These are phyloP conservation scores for Kodamaea fungicola DNA, from an alignment of 1,139 yeast species.

Conservation along the genomic window DNA sequence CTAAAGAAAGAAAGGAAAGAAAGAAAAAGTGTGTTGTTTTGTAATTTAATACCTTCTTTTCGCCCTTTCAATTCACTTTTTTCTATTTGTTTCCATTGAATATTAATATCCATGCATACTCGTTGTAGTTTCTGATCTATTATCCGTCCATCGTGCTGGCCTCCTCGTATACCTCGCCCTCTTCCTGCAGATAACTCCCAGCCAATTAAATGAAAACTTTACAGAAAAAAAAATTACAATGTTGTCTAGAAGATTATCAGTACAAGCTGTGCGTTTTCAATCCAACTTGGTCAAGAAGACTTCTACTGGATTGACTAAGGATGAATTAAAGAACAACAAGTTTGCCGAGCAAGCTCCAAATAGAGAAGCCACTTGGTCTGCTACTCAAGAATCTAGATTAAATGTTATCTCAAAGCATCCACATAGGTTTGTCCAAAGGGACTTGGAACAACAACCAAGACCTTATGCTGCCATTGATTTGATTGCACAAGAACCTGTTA, in stretches of 20 bases:
- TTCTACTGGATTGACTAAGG: conserved; percentile 35
- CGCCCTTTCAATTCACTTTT: not conserved
- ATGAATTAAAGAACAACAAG: conserved; percentile 34
- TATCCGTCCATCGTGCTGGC: not conserved
- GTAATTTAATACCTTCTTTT: conserved; percentile 25
- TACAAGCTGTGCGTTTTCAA: conserved; percentile 13
- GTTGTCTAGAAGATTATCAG: conserved; percentile 12
- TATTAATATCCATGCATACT: conserved; percentile 1
- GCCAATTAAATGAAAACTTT: conserved; percentile 1
- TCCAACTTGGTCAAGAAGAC: conserved; percentile 15
- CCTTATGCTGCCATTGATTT: conserved; percentile 85
- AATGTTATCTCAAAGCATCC: conserved; percentile 58
- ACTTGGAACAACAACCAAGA: conserved; percentile 66
- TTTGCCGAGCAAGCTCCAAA: conserved; percentile 70
- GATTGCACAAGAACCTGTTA: conserved; percentile 70
- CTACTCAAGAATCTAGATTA: conserved; percentile 59
- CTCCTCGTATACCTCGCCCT: not conserved
- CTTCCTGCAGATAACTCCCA: conserved; percentile 1
- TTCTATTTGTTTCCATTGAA: conserved; percentile 1
- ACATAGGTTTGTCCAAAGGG: conserved; percentile 65
- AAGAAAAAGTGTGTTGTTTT: conserved; percentile 55
- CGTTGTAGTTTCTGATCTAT: not conserved
- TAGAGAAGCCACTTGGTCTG: conserved; percentile 67
- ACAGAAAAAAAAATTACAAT: conserved; percentile 5
- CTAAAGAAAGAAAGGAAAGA: conserved; percentile 56